Evolutionary conservation across 2,329 filamentous ascomycete genomes (phyloP).

Genomic region (Aphanoascus verrucosus): DNA sequence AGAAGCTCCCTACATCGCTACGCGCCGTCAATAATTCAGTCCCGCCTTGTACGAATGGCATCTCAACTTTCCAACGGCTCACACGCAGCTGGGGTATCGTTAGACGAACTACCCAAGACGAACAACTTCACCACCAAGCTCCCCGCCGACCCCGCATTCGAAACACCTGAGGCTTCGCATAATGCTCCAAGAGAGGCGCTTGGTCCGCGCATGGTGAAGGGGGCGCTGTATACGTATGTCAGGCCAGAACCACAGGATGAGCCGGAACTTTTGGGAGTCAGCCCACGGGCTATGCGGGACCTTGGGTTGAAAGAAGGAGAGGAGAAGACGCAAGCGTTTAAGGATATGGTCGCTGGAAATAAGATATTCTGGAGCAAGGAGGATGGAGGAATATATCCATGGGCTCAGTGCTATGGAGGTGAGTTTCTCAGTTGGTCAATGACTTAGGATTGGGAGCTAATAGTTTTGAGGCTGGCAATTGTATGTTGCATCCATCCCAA

Average conservation of each 20-base stretch:
- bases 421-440: slow-evolving; percentile 27
- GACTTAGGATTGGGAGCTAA: not conserved
- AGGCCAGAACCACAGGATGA: slow-evolving; percentile 62
- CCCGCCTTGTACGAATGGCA: slow-evolving; percentile 15
- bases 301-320: slow-evolving; percentile 64
- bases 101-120: slow-evolving; percentile 51
- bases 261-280: slow-evolving; percentile 72
- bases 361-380: slow-evolving; percentile 64
- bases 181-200: slow-evolving; percentile 66
- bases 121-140: slow-evolving; percentile 55
- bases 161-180: slow-evolving; percentile 72
- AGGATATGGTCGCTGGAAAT: slow-evolving; percentile 68
- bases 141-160: slow-evolving; percentile 65
- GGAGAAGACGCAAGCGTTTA: slow-evolving; percentile 61
- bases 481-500: slow-evolving; percentile 23
- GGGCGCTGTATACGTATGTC: slow-evolving; percentile 82
- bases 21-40: slow-evolving; percentile 1
- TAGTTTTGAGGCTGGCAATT: slow-evolving; percentile 39
- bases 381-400: slow-evolving; percentile 77
- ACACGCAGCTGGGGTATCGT: slow-evolving; percentile 22
- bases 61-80: slow-evolving; percentile 12
- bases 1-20: slow-evolving; percentile 6
- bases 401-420: slow-evolving; percentile 97
- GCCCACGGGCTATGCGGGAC: slow-evolving; percentile 64
- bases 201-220: slow-evolving; percentile 69